These are phyloP conservation scores for Sarocladiaceae sp. DNA, from an alignment of 2,329 filamentous ascomycete species.

Conservation along the genomic window DNA sequence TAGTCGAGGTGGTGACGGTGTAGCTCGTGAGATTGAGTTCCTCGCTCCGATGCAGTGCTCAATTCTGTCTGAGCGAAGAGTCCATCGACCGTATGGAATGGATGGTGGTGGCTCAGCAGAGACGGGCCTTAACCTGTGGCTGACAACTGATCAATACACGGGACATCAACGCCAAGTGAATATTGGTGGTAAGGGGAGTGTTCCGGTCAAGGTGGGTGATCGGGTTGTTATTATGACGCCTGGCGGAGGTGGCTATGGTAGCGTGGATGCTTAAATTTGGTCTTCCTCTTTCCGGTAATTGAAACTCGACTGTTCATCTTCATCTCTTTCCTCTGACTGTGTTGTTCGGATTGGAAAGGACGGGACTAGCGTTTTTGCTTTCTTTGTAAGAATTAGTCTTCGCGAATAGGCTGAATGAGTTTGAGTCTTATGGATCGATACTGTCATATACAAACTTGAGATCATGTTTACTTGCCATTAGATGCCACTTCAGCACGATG, in stretches of 20 bases:
- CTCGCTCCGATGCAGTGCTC: slow-evolving; percentile 68
- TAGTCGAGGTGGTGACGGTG: slow-evolving; percentile 68
- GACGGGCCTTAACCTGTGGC: slow-evolving; percentile 66
- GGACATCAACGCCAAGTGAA: slow-evolving; percentile 26
- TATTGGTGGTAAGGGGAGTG: slow-evolving; percentile 16
- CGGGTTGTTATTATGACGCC: slow-evolving; percentile 15
- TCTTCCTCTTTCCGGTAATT: too few relatives aligned
- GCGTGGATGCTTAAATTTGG: too few relatives aligned
- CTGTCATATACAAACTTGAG: too few relatives aligned
- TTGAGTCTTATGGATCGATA: too few relatives aligned
- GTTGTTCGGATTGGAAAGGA: too few relatives aligned
- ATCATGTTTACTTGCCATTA: too few relatives aligned
- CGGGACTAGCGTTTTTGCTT: too few relatives aligned
- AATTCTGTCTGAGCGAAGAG: slow-evolving; percentile 73
- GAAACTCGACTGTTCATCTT: too few relatives aligned
- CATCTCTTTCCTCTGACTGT: too few relatives aligned
- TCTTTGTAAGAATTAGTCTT: too few relatives aligned
- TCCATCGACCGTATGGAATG: slow-evolving; percentile 70
- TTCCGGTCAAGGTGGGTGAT: slow-evolving; percentile 15
- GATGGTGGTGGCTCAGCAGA: slow-evolving; percentile 63
- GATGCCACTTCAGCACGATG: too few relatives aligned
- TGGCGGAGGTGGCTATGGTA: slow-evolving; percentile 16
- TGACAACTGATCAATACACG: slow-evolving; percentile 29
- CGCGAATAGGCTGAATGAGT: too few relatives aligned
- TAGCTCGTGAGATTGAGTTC: slow-evolving; percentile 75